These are phyloP conservation scores for Amauroascus niger DNA, from an alignment of 2,329 filamentous ascomycete species.

Conservation along the genomic window DNA sequence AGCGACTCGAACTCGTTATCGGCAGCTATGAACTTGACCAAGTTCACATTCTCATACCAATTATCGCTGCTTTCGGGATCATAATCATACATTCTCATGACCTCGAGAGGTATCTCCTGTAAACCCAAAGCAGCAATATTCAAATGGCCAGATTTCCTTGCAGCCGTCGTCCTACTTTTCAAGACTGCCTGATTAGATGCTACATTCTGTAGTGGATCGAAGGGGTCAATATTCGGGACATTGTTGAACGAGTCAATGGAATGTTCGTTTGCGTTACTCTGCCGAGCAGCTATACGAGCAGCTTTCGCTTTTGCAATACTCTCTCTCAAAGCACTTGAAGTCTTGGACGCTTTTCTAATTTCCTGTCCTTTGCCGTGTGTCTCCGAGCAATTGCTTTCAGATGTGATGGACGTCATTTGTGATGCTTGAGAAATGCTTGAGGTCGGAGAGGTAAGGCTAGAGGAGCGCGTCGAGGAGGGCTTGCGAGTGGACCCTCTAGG, in stretches of 20 bases:
- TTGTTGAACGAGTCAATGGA: slow-evolving; percentile 42
- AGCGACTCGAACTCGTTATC: slow-evolving; percentile 78
- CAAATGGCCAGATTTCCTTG: slow-evolving; percentile 66
- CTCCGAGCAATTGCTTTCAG: slow-evolving; percentile 25
- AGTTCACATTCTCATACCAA: slow-evolving; percentile 87
- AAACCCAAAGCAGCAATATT: slow-evolving; percentile 82
- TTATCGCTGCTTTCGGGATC: slow-evolving; percentile 55
- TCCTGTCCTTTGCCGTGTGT: slow-evolving; percentile 25
- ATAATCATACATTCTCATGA: slow-evolving; percentile 83
- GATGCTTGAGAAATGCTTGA: slow-evolving; percentile 27
- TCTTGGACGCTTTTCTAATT: slow-evolving; percentile 48
- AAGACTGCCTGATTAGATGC: slow-evolving; percentile 57
- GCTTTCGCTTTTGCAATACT: slow-evolving; percentile 91
- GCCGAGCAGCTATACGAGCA: slow-evolving; percentile 51
- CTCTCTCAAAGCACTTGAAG: slow-evolving; percentile 71
- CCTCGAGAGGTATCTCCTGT: slow-evolving; percentile 67
- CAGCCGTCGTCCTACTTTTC: slow-evolving; percentile 60
- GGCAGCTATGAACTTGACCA: slow-evolving; percentile 73
- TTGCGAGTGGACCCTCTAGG: slow-evolving; percentile 31
- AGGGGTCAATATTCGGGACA: slow-evolving; percentile 33
- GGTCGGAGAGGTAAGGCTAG: slow-evolving; percentile 25
- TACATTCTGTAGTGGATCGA: slow-evolving; percentile 53
- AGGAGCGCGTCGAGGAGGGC: slow-evolving; percentile 25
- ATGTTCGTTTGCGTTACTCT: slow-evolving; percentile 21
- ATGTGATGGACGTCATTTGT: slow-evolving; percentile 24